Evolutionary conservation across 345 rosid genomes (phyloP), one percentile per base, ranked within the genome.

Genomic region (Fremontodendron californicum): DNA sequence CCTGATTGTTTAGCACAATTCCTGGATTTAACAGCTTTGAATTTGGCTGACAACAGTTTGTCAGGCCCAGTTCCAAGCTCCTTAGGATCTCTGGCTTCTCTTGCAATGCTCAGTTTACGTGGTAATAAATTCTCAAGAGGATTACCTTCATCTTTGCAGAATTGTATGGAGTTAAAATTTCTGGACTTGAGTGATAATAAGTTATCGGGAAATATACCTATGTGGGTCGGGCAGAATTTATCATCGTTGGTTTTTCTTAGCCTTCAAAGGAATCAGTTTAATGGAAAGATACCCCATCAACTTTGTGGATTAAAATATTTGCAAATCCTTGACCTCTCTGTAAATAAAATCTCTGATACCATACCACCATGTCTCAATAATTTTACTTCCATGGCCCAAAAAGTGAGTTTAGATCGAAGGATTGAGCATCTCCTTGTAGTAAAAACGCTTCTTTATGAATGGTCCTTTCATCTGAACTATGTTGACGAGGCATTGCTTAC

Each of bases 401-500:
- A 49, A 11, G 67, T 71, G 66, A 39, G 42, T 49, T 76, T 75
- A 9, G 55, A 19, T 31, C 35, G 2, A 29, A 49, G 43, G 18
- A 71, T 71, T 2, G 45, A 16, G 0, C 74, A 60, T 9, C 0
- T 1, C 61, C 0, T 55, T 21, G 13, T 3, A 33, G 3, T 33
- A 33, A 33, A n/a, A n/a, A n/a, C n/a, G n/a, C 3, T 33, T 10
- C 0, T 0, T 8, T 9, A 9, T 45, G 1, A 2, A 48, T 48
- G 5, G 0, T 5, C 4, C n/a, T 2, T 0, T 21, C 11, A 0
- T 0, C 0, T 55, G 1, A 13, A 2, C 7, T 51, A 77, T 25
- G 5, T 77, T 58, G 64, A 58, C 9, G 52, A 23, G 7, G 82
- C 82, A 57, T 23, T 72, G 61, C 67, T 84, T 71, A 79, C 58